A percentile compares a stretch with the other conserved stretches of the same genome.
Conservation (phyloP, 768 basidiomycete species). For the Daedaleopsis nitida region DNA sequence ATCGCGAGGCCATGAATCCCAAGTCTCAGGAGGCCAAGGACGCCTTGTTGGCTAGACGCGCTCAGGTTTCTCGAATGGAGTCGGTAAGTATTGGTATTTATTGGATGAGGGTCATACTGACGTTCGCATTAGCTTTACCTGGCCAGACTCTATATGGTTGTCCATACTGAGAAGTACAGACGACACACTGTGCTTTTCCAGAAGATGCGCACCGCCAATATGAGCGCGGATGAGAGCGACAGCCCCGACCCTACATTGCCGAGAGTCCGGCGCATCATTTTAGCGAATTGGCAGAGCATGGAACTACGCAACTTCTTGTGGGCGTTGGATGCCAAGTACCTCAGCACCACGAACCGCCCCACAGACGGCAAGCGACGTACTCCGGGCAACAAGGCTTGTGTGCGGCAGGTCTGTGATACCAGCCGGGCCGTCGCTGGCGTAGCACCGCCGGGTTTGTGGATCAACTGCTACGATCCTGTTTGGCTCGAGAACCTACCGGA, state of each 20-base stretch:
- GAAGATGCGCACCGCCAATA: not conserved
- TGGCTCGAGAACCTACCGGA: not conserved
- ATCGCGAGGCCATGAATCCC: not conserved
- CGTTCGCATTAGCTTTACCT: not conserved
- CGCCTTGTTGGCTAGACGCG: not conserved
- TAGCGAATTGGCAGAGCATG: not conserved
- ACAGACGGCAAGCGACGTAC: not conserved
- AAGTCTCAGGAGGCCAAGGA: not conserved
- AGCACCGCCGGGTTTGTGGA: not conserved
- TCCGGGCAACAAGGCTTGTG: not conserved
- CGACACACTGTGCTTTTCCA: not conserved
- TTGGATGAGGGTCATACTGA: not conserved
- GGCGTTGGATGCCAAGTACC: not conserved
- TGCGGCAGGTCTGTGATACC: not conserved
- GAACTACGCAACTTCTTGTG: slow-evolving; percentile 4
- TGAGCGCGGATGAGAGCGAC: not conserved
- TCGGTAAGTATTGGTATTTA: too few species aligned
- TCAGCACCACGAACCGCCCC: not conserved
- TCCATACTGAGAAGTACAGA: not conserved
- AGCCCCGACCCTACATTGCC: not conserved
- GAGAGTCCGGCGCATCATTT: not conserved
- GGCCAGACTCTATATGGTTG: not conserved
- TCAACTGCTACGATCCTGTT: not conserved
- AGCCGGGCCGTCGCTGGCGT: not conserved
- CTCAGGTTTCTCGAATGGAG: not conserved